Percentiles rank a stretch among this genome's conserved stretches.
Conservation (phyloP, 2,329 filamentous ascomycete genomes). For the Fusarium xylarioides region DNA sequence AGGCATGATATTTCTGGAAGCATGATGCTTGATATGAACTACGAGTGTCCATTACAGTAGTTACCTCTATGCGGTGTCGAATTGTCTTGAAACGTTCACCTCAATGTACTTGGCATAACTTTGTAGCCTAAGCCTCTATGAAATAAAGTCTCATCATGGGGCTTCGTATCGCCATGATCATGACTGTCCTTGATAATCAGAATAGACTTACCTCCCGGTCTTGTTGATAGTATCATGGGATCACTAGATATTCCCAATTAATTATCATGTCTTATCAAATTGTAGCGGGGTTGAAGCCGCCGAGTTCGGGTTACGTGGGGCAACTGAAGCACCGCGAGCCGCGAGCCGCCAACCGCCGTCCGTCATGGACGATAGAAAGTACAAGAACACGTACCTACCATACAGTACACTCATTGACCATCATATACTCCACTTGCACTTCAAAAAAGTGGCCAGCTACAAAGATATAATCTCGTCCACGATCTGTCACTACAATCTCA, state of each 20-base stretch:
- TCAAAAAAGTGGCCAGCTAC: slow-evolving; percentile 24
- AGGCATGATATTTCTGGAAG: neutral
- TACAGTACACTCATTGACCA: slow-evolving; percentile 13
- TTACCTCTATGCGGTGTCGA: too few relatives aligned
- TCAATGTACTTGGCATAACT: neutral
- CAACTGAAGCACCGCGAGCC: slow-evolving; percentile 21
- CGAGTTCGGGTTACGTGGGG: slow-evolving; percentile 44
- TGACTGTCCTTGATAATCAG: neutral
- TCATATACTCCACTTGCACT: slow-evolving; percentile 37
- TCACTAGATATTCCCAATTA: neutral
- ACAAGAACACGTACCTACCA: neutral
- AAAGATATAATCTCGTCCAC: slow-evolving; percentile 20
- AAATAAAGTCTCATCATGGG: neutral
- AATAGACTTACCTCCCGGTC: neutral
- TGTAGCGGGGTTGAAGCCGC: slow-evolving; percentile 37
- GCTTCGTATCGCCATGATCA: neutral
- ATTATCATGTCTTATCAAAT: slow-evolving; percentile 6
- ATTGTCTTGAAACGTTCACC: too few relatives aligned
- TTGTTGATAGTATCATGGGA: neutral
- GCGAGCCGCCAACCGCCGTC: slow-evolving; percentile 34
- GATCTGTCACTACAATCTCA: slow-evolving; percentile 1
- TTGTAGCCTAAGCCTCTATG: neutral
- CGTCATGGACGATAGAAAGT: slow-evolving; percentile 7
- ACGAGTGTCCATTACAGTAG: too few relatives aligned
- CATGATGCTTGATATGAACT: neutral